Conservation (phyloP, 805 yeast genomes). For the Metschnikowia peoriensis region DNA sequence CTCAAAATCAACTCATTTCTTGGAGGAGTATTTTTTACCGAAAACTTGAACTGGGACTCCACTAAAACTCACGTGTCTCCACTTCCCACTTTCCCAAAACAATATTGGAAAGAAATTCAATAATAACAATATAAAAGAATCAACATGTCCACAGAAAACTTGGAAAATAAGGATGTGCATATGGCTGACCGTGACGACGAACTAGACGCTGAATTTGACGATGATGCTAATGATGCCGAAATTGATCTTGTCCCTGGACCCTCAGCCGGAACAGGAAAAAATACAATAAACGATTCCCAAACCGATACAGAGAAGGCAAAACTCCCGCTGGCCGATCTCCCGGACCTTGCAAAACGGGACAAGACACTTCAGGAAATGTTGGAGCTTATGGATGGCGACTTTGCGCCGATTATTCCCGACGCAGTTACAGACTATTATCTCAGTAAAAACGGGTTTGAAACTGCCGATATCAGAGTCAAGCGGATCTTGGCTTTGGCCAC, state of each 20-base stretch:
- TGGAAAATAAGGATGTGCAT: slow-evolving; percentile 1
- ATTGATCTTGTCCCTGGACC: slow-evolving; percentile 5
- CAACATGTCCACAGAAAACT: neutral
- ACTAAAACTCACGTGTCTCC: too few relatives aligned
- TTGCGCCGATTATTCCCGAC: slow-evolving; percentile 94
- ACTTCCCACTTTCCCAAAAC: too few relatives aligned
- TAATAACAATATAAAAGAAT: neutral
- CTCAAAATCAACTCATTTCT: too few relatives aligned
- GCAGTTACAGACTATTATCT: slow-evolving; percentile 92
- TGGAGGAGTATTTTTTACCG: too few relatives aligned
- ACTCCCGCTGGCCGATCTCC: slow-evolving; percentile 41
- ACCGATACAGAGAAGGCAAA: neutral
- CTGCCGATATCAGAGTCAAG: slow-evolving; percentile 70
- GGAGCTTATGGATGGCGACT: slow-evolving; percentile 82
- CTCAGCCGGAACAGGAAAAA: neutral
- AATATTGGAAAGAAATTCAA: too few relatives aligned
- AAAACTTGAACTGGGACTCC: too few relatives aligned
- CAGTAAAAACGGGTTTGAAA: slow-evolving; percentile 79
- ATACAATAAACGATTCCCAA: neutral
- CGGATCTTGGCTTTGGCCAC: slow-evolving; percentile 90
- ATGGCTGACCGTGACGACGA: slow-evolving; percentile 15
- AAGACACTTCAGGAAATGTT: slow-evolving; percentile 81
- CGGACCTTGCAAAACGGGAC: slow-evolving; percentile 73
- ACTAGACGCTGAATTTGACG: slow-evolving; percentile 26
- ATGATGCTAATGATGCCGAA: slow-evolving; percentile 16